A percentile compares a stretch with the other conserved stretches of the same genome.
Evolutionary conservation across 768 basidiomycete genomes (phyloP).

Genomic region (Leccinum variicolor): DNA sequence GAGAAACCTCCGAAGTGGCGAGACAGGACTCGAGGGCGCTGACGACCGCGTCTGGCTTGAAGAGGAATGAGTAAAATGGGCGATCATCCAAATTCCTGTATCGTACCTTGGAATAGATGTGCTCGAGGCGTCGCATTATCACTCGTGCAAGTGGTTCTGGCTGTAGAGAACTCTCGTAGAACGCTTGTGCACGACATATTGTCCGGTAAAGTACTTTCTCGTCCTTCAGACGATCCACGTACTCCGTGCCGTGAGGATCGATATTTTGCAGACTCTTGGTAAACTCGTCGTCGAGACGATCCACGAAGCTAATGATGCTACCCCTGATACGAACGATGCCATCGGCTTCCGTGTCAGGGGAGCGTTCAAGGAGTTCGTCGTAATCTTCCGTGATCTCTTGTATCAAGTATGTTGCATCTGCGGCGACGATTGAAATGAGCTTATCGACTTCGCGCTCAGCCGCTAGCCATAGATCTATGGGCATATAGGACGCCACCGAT

Average conservation of each 20-base stretch:
- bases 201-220: slow-evolving; percentile 93
- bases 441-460: slow-evolving; percentile 88
- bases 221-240: slow-evolving; percentile 94
- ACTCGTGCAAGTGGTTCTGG: slow-evolving; percentile 81
- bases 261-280: slow-evolving; percentile 96
- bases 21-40: slow-evolving; percentile 80
- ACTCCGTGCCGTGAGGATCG: slow-evolving; percentile 98
- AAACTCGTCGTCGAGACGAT: slow-evolving; percentile 97
- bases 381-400: slow-evolving; percentile 89
- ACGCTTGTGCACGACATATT: slow-evolving; percentile 87
- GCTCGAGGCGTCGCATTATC: slow-evolving; percentile 93
- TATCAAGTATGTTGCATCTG: slow-evolving; percentile 73
- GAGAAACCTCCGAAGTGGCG: slow-evolving; percentile 54
- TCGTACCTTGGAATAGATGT: slow-evolving; percentile 93
- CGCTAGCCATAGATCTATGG: slow-evolving; percentile 84
- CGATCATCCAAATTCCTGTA: background rate
- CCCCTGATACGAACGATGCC: slow-evolving; percentile 87
- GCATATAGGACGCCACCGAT: slow-evolving; percentile 82
- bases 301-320: slow-evolving; percentile 93
- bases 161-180: slow-evolving; percentile 81
- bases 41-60: slow-evolving; percentile 88
- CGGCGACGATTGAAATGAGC: slow-evolving; percentile 74
- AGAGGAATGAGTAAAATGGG: slow-evolving; percentile 7
- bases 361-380: slow-evolving; percentile 83
- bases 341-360: slow-evolving; percentile 64